Evolutionary conservation across 2,329 filamentous ascomycete genomes (phyloP), one percentile per base, ranked within the genome.

Genomic region (Diaporthe citri): DNA sequence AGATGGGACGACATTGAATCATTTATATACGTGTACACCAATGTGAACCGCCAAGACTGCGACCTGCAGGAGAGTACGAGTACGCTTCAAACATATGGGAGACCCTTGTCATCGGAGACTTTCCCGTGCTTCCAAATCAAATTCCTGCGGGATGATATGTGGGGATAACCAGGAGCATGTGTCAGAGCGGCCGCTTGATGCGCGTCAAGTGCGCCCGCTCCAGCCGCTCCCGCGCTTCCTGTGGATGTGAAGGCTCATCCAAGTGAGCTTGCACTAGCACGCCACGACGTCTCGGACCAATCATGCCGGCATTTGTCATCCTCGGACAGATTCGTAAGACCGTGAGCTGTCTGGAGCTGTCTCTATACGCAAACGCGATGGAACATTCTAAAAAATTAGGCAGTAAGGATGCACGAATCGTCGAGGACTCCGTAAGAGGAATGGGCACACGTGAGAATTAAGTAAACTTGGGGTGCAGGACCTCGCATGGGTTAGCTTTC

Each of bases 221-320:
- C 7, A 34, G 4, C 31, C 55, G 55, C 31, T 57, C 28, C 52
- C 52, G n/a, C 31, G 17, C 31, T 36, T 57, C 8, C 31, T 3
- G 20, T 60, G 1, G 5, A 22, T 5, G 25, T 55, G 25, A 55
- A 31, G 17, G 9, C 15, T 57, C 28, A 12, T 12, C 20, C 28
- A 22, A 51, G 5, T 28, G 15, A 3, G 17, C 55, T 36, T 31
- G 28, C 15, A 20, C 8, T 52, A 52, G 22, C 12, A 17, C 9
- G 48, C 6, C 8, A 36, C 28, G 36, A 28, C 36, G 59, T 28
- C 13, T 62, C n/a, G 39, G 36, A 4, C 13, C 59, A 43, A 28
- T 5, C 25, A 43, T 17, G 39, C n/a, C 36, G 9, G n/a, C 59
- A 62, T 62, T 62, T 62, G 59, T 62, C 36, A 62, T 62, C 59